These are phyloP conservation scores for Ceratocystis albifundus DNA, from an alignment of 2,329 filamentous ascomycete genomes.

Conservation along the genomic window DNA sequence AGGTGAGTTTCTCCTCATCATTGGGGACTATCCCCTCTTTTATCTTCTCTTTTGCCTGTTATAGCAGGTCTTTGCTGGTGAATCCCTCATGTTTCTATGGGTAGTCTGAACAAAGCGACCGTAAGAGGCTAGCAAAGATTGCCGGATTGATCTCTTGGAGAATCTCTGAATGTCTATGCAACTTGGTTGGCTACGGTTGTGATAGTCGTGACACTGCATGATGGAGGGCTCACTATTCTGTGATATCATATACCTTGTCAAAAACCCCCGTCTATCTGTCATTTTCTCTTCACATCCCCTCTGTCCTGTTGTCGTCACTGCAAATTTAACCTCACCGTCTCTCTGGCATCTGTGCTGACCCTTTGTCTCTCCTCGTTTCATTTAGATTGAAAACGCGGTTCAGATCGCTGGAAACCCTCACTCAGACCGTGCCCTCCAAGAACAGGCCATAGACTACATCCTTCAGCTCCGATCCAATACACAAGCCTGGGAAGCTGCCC, in stretches of 20 bases:
- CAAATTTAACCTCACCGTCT: not conserved
- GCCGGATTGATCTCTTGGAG: too few relatives aligned
- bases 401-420: conserved; percentile 79
- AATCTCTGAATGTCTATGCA: too few relatives aligned
- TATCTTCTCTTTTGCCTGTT: not conserved
- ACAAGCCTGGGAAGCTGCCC: conserved; percentile 81
- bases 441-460: conserved; percentile 71
- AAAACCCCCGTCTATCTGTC: not conserved
- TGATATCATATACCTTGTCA: not conserved
- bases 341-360: too few relatives aligned
- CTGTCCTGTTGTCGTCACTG: not conserved
- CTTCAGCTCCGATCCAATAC: conserved; percentile 69
- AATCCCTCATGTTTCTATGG: too few relatives aligned
- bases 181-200: too few relatives aligned
- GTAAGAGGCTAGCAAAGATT: not conserved
- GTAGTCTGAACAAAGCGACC: too few relatives aligned
- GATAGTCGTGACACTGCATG: not conserved
- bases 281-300: not conserved
- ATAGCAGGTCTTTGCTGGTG: too few relatives aligned
- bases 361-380: not conserved
- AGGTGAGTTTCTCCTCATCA: conserved; percentile 19
- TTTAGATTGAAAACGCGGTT: conserved; percentile 83
- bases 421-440: conserved; percentile 62
- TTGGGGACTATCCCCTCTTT: not conserved
- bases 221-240: not conserved